These are phyloP conservation scores for Hippophae gyantsensis DNA, from an alignment of 306 rosid species.

Conservation along the genomic window DNA sequence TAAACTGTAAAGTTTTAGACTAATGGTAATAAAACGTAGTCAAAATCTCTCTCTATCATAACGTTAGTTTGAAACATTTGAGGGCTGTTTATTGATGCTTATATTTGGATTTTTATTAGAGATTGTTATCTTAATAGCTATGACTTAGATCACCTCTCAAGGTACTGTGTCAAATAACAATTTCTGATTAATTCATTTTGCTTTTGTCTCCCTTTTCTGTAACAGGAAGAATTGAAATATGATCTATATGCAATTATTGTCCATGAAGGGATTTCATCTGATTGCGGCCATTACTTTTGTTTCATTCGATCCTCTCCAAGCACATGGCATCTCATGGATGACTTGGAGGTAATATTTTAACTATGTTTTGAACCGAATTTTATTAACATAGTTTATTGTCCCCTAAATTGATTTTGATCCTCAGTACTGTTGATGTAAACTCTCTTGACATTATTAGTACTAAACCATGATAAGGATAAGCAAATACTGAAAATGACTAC, in stretches of 20 bases:
- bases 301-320: slow-evolving; percentile 69
- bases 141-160: background rate
- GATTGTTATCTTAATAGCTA: no score
- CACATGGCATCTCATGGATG: slow-evolving; percentile 75
- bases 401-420: no score
- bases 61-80: no score
- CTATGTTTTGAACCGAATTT: background rate
- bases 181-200: slow-evolving; percentile 11
- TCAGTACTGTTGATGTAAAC: no score
- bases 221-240: slow-evolving; percentile 55
- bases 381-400: background rate
- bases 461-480: no score
- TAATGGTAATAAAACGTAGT: no score
- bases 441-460: no score
- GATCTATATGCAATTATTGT: slow-evolving; percentile 77
- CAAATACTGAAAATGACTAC: no score
- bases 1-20: no score
- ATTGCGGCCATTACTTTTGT: slow-evolving; percentile 79
- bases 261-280: slow-evolving; percentile 56
- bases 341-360: slow-evolving; percentile 46
- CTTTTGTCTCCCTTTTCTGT: background rate
- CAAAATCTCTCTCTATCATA: no score
- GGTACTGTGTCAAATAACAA: background rate
- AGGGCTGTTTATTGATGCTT: no score
- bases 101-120: no score